These are phyloP conservation scores for Colletotrichum liriopes DNA, from an alignment of 2,329 filamentous ascomycete species.

Conservation along the genomic window DNA sequence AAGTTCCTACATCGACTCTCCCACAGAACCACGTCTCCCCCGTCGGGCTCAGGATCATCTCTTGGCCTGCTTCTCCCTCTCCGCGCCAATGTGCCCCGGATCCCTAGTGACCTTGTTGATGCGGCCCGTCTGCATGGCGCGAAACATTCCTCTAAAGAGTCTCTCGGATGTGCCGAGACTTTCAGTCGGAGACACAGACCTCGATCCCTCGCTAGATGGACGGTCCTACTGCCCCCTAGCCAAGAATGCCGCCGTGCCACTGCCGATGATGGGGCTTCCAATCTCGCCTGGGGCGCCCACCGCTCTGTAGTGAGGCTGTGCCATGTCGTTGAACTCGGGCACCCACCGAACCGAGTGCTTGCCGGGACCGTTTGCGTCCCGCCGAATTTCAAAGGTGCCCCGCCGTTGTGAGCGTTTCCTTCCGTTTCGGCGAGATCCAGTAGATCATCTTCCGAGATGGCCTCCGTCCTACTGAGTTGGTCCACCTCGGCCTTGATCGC, in stretches of 20 bases:
- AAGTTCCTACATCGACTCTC: slow-evolving; percentile 3
- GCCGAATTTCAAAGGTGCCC: slow-evolving; percentile 86
- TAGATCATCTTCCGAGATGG: slow-evolving; percentile 76
- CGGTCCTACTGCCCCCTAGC: slow-evolving; percentile 39
- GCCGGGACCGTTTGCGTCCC: slow-evolving; percentile 59
- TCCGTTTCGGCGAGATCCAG: slow-evolving; percentile 92
- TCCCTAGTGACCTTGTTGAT: slow-evolving; percentile 6
- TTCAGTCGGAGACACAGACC: background rate
- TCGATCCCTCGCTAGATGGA: slow-evolving; percentile 15
- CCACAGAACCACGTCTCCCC: background rate
- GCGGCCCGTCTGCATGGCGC: slow-evolving; percentile 29
- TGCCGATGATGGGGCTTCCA: slow-evolving; percentile 74
- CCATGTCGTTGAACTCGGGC: slow-evolving; percentile 62
- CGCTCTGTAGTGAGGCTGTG: slow-evolving; percentile 58
- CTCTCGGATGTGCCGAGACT: background rate
- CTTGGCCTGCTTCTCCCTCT: background rate
- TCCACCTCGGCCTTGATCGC: slow-evolving; percentile 74
- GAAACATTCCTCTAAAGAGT: slow-evolving; percentile 14
- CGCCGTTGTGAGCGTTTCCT: slow-evolving; percentile 88
- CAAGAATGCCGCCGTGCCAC: slow-evolving; percentile 51
- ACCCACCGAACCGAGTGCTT: slow-evolving; percentile 69
- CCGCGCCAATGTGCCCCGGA: background rate
- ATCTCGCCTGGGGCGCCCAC: slow-evolving; percentile 78
- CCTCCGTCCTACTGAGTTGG: slow-evolving; percentile 40
- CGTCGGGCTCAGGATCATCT: background rate